phyloP scores from a whole-genome alignment of 306 rosid genomes.

The Cucurbita maxima region DNA sequence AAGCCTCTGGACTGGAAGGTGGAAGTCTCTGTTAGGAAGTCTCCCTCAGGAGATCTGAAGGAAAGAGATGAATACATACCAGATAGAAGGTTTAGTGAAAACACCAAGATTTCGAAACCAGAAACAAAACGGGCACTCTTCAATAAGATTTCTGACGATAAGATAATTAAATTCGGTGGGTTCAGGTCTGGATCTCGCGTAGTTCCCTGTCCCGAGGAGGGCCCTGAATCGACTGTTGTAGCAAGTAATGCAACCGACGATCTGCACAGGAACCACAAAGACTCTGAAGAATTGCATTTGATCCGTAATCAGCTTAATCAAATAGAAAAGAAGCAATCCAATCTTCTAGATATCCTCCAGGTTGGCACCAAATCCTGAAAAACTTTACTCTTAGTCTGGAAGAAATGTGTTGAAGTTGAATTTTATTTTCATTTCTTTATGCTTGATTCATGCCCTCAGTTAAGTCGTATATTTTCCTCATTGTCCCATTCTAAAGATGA shows the following conservation, averaged over 20 bases:
- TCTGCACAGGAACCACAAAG: conserved; percentile 33
- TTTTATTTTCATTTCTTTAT: not conserved
- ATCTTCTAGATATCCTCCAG: conserved; percentile 77
- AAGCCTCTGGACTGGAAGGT: conserved; percentile 38
- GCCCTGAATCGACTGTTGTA: conserved; percentile 24
- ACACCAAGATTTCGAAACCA: conserved; percentile 26
- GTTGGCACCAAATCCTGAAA: conserved; percentile 27
- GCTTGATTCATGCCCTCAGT: not conserved
- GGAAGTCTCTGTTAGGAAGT: conserved; percentile 23
- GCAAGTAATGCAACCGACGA: conserved; percentile 31
- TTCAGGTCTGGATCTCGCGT: conserved; percentile 68
- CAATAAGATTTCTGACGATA: conserved; percentile 35
- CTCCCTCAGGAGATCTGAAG: conserved; percentile 23
- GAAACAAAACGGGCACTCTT: conserved; percentile 40
- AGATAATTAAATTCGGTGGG: conserved; percentile 35
- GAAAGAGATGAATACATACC: conserved; percentile 33
- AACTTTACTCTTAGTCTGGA: not conserved
- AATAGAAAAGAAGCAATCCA: conserved; percentile 89
- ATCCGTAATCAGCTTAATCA: conserved; percentile 78
- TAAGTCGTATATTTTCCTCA: not conserved
- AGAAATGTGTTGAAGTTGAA: not conserved
- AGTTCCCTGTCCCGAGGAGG: conserved; percentile 62
- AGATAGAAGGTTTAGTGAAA: conserved; percentile 33
- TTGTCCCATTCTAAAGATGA: not conserved
- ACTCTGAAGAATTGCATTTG: conserved; percentile 52